Conservation (phyloP, 2,329 filamentous ascomycete species). For the Trichoderma brevicompactum region DNA sequence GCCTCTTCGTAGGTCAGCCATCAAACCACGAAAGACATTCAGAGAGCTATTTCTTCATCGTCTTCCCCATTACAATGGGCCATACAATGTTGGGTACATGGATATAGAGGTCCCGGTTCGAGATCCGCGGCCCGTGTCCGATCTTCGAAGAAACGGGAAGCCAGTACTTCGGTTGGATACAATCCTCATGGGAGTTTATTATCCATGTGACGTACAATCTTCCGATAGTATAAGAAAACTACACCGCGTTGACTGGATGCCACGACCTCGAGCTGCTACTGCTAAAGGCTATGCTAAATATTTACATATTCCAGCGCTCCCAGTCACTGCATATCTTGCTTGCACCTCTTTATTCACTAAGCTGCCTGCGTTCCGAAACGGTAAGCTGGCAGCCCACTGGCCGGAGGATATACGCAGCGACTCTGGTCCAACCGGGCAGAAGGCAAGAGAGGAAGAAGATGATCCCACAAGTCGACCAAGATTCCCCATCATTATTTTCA, state of each 20-base stretch:
- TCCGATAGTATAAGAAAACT: constrained; percentile 45
- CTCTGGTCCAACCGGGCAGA: constrained; percentile 42
- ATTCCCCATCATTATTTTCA: constrained; percentile 69
- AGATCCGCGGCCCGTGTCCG: constrained; percentile 46
- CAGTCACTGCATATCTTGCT: constrained; percentile 58
- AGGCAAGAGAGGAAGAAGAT: constrained; percentile 33
- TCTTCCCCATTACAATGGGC: constrained; percentile 66
- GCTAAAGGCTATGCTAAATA: constrained; percentile 67
- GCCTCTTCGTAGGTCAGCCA: constrained; percentile 31
- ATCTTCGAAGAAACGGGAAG: constrained; percentile 46
- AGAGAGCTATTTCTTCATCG: constrained; percentile 48
- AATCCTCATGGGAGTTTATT: constrained; percentile 68
- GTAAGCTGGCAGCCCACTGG: constrained; percentile 60
- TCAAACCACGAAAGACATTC: constrained; percentile 39
- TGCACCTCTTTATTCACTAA: constrained; percentile 67
- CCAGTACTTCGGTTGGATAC: constrained; percentile 54
- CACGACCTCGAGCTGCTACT: constrained; percentile 58
- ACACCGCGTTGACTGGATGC: constrained; percentile 65
- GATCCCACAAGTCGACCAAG: constrained; percentile 42
- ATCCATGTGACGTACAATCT: constrained; percentile 56
- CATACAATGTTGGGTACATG: constrained; percentile 69
- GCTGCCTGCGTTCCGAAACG: constrained; percentile 66
- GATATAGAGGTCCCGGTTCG: constrained; percentile 66
- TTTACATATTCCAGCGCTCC: constrained; percentile 53
- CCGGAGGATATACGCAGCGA: constrained; percentile 47